These are phyloP conservation scores for Chlorella sorokiniana DNA, from an alignment of 139 green algal genomes.

Conservation along the genomic window DNA sequence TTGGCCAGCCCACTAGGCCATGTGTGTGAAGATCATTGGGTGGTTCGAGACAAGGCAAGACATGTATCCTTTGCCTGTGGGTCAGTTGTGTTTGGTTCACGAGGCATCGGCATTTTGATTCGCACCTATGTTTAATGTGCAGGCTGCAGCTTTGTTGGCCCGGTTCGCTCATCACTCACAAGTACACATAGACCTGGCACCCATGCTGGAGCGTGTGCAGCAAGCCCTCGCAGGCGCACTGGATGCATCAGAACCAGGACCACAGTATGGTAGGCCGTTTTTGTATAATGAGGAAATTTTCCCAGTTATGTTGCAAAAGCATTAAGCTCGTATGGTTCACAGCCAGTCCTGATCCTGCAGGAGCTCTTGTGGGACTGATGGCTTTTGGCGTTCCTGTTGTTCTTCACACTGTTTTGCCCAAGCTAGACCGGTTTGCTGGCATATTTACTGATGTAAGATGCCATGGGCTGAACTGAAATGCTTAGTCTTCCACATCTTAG, in stretches of 20 bases:
- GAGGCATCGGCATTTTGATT: neutral
- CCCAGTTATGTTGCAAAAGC: neutral
- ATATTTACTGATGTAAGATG: neutral
- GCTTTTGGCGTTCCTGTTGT: neutral
- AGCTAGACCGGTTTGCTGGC: neutral
- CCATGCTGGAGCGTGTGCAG: neutral
- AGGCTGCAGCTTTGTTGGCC: neutral
- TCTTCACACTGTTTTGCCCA: neutral
- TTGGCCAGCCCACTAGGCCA: neutral
- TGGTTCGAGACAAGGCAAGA: neutral
- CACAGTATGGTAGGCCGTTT: neutral
- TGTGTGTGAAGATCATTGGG: neutral
- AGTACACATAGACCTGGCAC: neutral
- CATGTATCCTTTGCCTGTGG: neutral
- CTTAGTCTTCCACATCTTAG: neutral
- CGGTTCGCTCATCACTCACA: neutral
- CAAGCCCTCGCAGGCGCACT: neutral
- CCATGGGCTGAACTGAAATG: neutral
- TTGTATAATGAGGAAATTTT: neutral
- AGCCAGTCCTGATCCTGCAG: neutral
- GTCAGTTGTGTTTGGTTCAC: neutral
- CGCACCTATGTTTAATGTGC: neutral
- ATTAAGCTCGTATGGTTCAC: neutral
- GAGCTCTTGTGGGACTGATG: constrained; percentile 1
- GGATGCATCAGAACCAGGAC: neutral